Evolutionary conservation across 345 rosid species (phyloP), one percentile per base, ranked within the genome.

Genomic region (Eucalyptus albens): DNA sequence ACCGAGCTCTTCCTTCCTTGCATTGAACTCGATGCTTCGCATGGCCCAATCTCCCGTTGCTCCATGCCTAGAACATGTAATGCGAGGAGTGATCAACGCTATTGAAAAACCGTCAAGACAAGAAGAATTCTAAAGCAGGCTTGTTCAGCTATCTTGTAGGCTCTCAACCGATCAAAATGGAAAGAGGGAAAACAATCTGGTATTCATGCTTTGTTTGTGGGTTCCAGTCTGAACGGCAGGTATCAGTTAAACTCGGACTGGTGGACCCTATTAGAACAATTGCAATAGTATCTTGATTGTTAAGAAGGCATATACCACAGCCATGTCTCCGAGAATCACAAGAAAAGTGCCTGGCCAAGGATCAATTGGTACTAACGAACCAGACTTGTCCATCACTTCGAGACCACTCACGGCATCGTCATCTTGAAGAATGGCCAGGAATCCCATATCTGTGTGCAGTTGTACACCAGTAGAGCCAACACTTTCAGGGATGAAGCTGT

Each of bases 391-490:
- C 95, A 96, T 95, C 60, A 94, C 98, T 91, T 97, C 97, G 22
- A 96, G 96, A 4, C 99, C 97, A 10, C 96, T 96, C 55, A 96
- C 95, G 80, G 94, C 91, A 89, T 96, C 98, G 82, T 97, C 99
- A 4, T 96, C 99, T 91, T 96, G 99, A 91, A 96, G 96, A 47
- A 97, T 90, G 4, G 98, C 96, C n/a, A 97, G 90, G 89, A 97
- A 97, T 2, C 99, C 96, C 0, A 98, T 95, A 92, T 96, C 99
- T 0, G 99, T 96, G 90, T 97, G 99, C 21, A 96, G 86, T 88
- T 95, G 96, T 29, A 97, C 97, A 24, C 99, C 98, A 7, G 92
- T 87, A 40, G 93, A 93, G 86, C 99, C 99, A 1, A 97, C 93
- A 0, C 94, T 86, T 89, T 96, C 95, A 1, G 97, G 96, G 86